Conservation (phyloP, 2,329 filamentous ascomycete genomes). For the Byssothecium circinans region DNA sequence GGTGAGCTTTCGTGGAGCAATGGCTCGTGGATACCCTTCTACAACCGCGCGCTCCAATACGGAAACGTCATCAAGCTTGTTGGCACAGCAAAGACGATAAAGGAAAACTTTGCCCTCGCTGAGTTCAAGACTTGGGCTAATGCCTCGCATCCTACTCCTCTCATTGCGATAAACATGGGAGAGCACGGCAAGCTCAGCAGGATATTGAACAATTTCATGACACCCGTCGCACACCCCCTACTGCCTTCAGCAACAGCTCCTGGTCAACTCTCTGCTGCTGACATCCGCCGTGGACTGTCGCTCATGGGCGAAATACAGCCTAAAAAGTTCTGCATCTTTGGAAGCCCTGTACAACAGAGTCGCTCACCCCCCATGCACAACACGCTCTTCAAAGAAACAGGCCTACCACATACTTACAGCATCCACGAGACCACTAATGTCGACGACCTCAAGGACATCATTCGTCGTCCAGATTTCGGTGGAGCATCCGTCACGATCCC, state of each 20-base stretch:
- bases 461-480: conserved; percentile 76
- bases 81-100: conserved; percentile 71
- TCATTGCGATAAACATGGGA: conserved; percentile 98
- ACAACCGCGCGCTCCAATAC: conserved; percentile 85
- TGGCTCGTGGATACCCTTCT: conserved; percentile 87
- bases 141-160: conserved; percentile 71
- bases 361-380: conserved; percentile 91
- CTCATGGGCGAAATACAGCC: conserved; percentile 76
- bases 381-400: conserved; percentile 71
- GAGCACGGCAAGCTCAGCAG: conserved; percentile 82
- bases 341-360: conserved; percentile 78
- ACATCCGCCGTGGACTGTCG: conserved; percentile 78
- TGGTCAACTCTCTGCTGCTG: conserved; percentile 85
- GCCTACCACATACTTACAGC: conserved; percentile 82
- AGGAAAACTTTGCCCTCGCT: conserved; percentile 84
- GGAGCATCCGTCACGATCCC: conserved; percentile 96
- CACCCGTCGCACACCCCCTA: conserved; percentile 85
- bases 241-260: conserved; percentile 94
- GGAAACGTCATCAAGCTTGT: conserved; percentile 95
- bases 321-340: conserved; percentile 84
- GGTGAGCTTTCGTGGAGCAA: conserved; percentile 83
- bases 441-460: conserved; percentile 61
- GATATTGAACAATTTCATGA: conserved; percentile 89
- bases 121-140: conserved; percentile 79
- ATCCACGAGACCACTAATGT: conserved; percentile 72